Base-by-base conservation (phyloP, 2,329 filamentous ascomycete species). In the Decorospora gaudefroyi region DNA sequence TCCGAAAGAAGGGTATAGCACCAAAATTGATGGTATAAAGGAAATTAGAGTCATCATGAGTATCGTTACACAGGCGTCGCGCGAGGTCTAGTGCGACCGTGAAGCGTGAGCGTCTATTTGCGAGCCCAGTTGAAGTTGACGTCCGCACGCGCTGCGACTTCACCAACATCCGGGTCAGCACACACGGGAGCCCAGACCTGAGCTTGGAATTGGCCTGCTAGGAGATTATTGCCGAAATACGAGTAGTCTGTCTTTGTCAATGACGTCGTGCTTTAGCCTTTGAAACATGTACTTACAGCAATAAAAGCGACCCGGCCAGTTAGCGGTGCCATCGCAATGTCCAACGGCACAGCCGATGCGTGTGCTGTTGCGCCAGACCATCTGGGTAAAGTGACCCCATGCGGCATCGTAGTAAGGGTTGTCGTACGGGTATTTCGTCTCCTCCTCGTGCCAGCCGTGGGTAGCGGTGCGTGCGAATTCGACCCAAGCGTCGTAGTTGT, bases 321-420 rank as follows among this genome's bases (percentile, higher is more conserved):
- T 21, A 11, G 53, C 55, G 12, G 42, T 28, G 16, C 46, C 42
- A 29, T 55, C 46, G 53, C 67, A 69, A 40, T 61, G 50, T 12
- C 53, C 57, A 3, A 68, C 27, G 28, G 69, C 68, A 44, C 69
- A 72, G 25, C 69, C 69, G 19, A 72, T 48, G n/a, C 57, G 61
- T 2, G 60, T 52, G 9, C 57, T 60, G 47, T 67, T 64, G 34
- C 67, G 66, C 69, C 69, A 72, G 36, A 72, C 67, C 52, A 72
- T 53, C 57, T 72, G 69, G 5, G 65, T 64, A 56, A 72, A 72
- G 57, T 72, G 68, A 13, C 64, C 66, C 57, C 61, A 65, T 6
- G 57, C 49, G n/a, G 49, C 46, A 10, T 60, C 52, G 21, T 52
- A 66, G 42, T 57, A 47, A 4, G 65, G 67, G 13, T 63, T 51